These are phyloP conservation scores for Phytophthora multivora DNA, from an alignment of 352 stramenopile genomes.

Conservation along the genomic window DNA sequence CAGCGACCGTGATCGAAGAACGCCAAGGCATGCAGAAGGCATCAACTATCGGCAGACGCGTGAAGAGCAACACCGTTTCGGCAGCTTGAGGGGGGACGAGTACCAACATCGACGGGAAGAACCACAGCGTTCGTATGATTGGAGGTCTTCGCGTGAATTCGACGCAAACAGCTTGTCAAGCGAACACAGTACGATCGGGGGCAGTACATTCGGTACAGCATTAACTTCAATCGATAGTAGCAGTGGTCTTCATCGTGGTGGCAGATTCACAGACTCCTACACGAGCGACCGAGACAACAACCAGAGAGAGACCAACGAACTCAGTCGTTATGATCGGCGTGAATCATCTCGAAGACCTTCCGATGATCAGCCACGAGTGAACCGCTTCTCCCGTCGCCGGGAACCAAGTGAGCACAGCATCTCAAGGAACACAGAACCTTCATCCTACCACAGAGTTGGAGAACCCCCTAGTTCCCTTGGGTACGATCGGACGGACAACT, in stretches of 20 bases:
- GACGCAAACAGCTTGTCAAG: conserved; percentile 4
- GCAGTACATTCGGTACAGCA: not conserved
- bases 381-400: not conserved
- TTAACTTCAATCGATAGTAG: conserved; percentile 10
- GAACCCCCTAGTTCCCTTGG: not conserved
- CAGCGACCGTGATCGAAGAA: not conserved
- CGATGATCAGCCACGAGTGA: not conserved
- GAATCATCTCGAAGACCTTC: not conserved
- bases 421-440: not conserved
- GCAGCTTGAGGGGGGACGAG: not conserved
- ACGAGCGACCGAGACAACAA: conserved; percentile 10
- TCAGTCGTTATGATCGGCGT: not conserved
- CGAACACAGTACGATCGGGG: not conserved
- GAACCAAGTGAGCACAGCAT: not conserved
- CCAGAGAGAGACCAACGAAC: conserved; percentile 12
- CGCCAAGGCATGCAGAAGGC: not conserved
- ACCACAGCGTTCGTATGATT: not conserved
- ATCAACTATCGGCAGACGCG: conserved; percentile 8
- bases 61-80: conserved; percentile 10
- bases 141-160: not conserved
- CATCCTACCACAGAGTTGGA: not conserved
- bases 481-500: not conserved
- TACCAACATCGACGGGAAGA: conserved; percentile 6
- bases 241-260: not conserved
- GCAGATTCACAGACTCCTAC: not conserved